Base-by-base conservation (phyloP, 192 early-diverging fungal species). In the Jimgerdemannia lactiflua region DNA sequence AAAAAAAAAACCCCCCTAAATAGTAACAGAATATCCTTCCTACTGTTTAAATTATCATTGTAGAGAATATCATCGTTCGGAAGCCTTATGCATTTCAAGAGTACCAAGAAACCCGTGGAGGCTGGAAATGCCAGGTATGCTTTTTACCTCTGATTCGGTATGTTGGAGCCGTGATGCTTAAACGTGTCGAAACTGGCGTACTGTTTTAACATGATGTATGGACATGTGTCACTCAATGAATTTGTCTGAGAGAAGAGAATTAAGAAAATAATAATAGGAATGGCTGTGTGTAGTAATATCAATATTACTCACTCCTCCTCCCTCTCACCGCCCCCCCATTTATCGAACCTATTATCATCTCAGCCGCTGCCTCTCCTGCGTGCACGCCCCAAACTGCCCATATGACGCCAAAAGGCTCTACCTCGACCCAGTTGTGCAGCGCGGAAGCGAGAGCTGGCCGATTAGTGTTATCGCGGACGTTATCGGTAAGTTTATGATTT, bases 331-430 rank as follows among this genome's bases (percentile, higher is more conserved):
- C 1, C 29, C 29, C 10, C 29, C 29, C 29, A 29, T 29, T 29
- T 29, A 1, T 29, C 29, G 9, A 68, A 20, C n/a, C 18, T 39
- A 9, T 20, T 8, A 64, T 43, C 41, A 29, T 20, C 73, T 39
- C 9, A 77, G 76, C 19, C 74, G 82, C 11, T 92, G 91, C 76
- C 70, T 86, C 4, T 85, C 85, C 41, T 92, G 91, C 70, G 74
- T 80, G 18, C 69, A 82, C 70, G 87, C 86, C 69, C 68, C 75
- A n/a, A 40, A 85, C 17, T 92, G 91, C 76, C 79, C 83, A 14
- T 92, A 91, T 81, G 87, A 85, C 29, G 90, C 90, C 39, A 87
- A 85, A 59, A 72, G 73, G 20, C 79, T 89, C 54, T 92, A 92
- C 77, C 67, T 90, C n/a, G 77, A 85, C 14, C 14, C 2, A 14